Base-by-base conservation (phyloP, 768 basidiomycete genomes). In the Leccinellum rugosiceps region DNA sequence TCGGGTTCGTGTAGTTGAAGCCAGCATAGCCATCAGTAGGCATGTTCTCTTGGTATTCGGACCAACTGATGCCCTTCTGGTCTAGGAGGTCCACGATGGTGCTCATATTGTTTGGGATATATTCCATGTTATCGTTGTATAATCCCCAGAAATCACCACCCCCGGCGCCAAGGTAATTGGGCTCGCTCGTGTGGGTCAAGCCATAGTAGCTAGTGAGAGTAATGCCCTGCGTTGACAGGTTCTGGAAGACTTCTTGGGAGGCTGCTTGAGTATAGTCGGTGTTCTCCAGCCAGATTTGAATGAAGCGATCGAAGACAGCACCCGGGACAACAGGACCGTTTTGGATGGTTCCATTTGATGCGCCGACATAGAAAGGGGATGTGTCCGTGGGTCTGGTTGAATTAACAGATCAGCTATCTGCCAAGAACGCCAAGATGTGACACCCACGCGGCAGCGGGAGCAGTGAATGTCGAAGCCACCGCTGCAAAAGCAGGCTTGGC, bases 1-100 rank as follows among this genome's bases (percentile, higher is more conserved):
- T 71, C 53, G 59, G 31, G 58, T 60, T 71, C 54, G 47, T 60
- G 47, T 62, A 76, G 63, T 72, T 72, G 68, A 71, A 78, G 8
- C 75, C 80, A 25, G 59, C 64, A 52, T 74, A 83, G 1, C 79
- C 83, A 51, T 80, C 79, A 4, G 60, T 64, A 0, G 82, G 82
- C 77, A 84, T 74, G 59, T 77, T 78, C 63, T 86, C 83, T 63
- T 83, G 77, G 63, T 86, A 87, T 23, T 78, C 76, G 0, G 77
- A 79, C 85, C 85, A 87, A 10, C 80, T 80, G 41, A 87, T 77
- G 44, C 72, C 76, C 65, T 82, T 83, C 26, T 74, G 68, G 52
- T 85, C 85, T 32, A 86, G 68, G 11, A 87, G 74, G 60, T 87
- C 85, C 21, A 81, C 81, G 43, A 87, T 64, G 15, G 79, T 82